Base-by-base conservation (phyloP, 140 eudicot species). In the Cichorium intybus region DNA sequence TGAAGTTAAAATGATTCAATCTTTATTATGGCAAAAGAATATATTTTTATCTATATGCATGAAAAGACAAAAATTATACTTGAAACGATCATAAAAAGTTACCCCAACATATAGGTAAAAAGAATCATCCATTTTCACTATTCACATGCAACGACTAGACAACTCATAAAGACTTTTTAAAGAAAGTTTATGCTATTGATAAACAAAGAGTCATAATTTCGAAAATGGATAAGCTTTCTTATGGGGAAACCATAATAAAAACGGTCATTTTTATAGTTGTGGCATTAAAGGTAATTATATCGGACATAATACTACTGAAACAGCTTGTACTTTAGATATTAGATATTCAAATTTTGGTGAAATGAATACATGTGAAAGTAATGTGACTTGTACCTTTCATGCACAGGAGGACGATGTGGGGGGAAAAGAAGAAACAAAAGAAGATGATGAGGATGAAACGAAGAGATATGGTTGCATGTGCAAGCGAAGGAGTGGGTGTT, bases 341-440 rank as follows among this genome's bases (percentile, higher is more conserved):
- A 7, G 15, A 26, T 57, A 18, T 21, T 66, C 31, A 16, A 9
- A 20, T 18, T 54, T 33, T 56, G 41, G 51, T 46, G 37, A 33
- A 51, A 34, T 31, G 29, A 64, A 64, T 43, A 20, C 72, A 75
- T 59, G 80, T 61, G 64, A 47, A 64, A 26, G 10, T 54, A 34
- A 62, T 17, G 17, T 75, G 76, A 69, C 62, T 71, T 41, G 74
- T 66, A 61, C 39, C 74, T 63, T 64, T 77, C 90, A 84, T 83
- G 82, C 26, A 74, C 71, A 77, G 83, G 81, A 50, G 62, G 78
- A 77, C 61, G 81, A 73, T 69, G 65, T 62, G 80, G 68, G 64
- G 49, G 68, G 41, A 3, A 70, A 51, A 56, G 81, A 78, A 82
- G 81, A 82, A 78, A 66, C 81, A 74, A 66, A 60, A 74, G 41